Percentiles rank a stretch among this genome's conserved stretches.
Evolutionary conservation across 2,329 filamentous ascomycete genomes (phyloP).

Genomic region (Clonostachys rhizophaga): DNA sequence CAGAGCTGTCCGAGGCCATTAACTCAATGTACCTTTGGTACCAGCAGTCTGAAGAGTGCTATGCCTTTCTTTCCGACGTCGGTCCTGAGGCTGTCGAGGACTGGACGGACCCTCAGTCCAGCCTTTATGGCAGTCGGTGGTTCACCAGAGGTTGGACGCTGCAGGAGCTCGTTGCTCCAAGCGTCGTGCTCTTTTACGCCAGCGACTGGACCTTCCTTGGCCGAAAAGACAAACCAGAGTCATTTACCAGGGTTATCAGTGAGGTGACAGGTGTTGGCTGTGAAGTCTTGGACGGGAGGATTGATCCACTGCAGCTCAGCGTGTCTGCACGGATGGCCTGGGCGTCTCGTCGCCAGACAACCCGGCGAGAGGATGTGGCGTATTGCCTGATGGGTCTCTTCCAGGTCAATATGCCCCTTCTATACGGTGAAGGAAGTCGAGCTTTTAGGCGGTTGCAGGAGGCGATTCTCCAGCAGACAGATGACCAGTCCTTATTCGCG

Average conservation of each 20-base stretch:
- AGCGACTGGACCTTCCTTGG: slow-evolving; percentile 16
- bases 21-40: slow-evolving; percentile 20
- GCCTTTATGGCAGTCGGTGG: slow-evolving; percentile 7
- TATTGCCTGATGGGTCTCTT: slow-evolving; percentile 17
- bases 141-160: slow-evolving; percentile 17
- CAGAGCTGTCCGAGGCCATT: slow-evolving; percentile 16
- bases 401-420: slow-evolving; percentile 15
- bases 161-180: slow-evolving; percentile 44
- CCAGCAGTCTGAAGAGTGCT: slow-evolving; percentile 12
- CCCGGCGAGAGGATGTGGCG: slow-evolving; percentile 12
- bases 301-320: background rate
- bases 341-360: slow-evolving; percentile 11
- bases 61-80: slow-evolving; percentile 12
- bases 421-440: slow-evolving; percentile 11
- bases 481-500: slow-evolving; percentile 13
- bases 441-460: slow-evolving; percentile 12
- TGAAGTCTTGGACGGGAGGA: background rate
- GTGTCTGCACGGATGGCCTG: slow-evolving; percentile 14
- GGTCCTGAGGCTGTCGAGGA: background rate
- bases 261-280: background rate
- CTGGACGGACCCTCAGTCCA: background rate
- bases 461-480: slow-evolving; percentile 9
- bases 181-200: slow-evolving; percentile 18
- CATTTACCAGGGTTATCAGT: background rate
- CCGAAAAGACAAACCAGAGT: slow-evolving; percentile 6